Conservation (phyloP, 2,329 filamentous ascomycete species). For the Arthrinium puccinioides region DNA sequence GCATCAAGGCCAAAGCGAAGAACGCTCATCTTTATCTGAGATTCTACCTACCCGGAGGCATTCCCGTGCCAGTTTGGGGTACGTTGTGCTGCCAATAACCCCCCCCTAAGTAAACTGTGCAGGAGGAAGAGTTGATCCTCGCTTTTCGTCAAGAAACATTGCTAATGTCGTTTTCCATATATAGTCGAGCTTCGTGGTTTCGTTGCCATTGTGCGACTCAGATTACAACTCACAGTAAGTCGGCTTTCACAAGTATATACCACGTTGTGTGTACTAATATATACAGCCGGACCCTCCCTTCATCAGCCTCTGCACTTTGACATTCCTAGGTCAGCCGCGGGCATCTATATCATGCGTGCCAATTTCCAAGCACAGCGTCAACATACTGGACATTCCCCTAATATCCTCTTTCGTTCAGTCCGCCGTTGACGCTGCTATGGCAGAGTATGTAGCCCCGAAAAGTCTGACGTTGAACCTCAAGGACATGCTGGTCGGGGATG, state of each 20-base stretch:
- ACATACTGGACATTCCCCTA: constrained; percentile 68
- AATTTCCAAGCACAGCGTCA: constrained; percentile 59
- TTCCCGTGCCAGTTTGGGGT: constrained; percentile 59
- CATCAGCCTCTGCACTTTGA: constrained; percentile 66
- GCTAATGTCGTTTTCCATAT: too few relatives aligned
- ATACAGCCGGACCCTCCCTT: constrained; percentile 62
- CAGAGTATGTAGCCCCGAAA: constrained; percentile 71
- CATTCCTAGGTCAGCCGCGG: constrained; percentile 68
- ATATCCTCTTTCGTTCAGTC: constrained; percentile 71
- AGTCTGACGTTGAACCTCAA: constrained; percentile 67
- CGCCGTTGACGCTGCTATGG: constrained; percentile 64
- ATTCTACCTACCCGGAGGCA: constrained; percentile 57
- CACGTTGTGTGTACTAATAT: not conserved
- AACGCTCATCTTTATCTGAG: constrained; percentile 67
- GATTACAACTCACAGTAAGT: constrained; percentile 55
- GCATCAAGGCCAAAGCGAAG: constrained; percentile 55
- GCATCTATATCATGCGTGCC: constrained; percentile 65
- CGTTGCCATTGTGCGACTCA: constrained; percentile 61
- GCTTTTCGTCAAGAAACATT: too few relatives aligned
- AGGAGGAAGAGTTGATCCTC: too few relatives aligned
- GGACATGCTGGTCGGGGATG: constrained; percentile 70
- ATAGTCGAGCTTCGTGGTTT: constrained; percentile 67
- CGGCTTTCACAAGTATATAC: not conserved
- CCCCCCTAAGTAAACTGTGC: too few relatives aligned
- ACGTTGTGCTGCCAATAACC: too few relatives aligned